Conservation (phyloP, 345 rosid genomes). For the Hibiscus syriacus region DNA sequence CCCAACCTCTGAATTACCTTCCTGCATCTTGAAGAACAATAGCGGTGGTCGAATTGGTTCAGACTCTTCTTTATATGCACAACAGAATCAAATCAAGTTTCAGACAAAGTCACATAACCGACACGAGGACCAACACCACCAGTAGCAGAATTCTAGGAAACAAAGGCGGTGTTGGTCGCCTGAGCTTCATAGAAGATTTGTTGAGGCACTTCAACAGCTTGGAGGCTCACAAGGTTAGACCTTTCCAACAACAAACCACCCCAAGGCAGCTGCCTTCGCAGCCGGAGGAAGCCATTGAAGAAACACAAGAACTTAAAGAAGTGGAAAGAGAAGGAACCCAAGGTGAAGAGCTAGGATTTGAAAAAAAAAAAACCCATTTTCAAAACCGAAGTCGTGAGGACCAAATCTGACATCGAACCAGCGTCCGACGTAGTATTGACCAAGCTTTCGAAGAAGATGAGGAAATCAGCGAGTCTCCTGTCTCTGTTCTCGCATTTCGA, state of each 20-base stretch:
- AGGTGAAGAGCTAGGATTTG: constrained; percentile 35
- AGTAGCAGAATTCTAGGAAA: too few species aligned
- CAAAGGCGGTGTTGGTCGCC: too few species aligned
- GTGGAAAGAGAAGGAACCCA: constrained; percentile 12
- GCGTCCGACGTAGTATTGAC: constrained; percentile 37
- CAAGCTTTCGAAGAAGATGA: constrained; percentile 68
- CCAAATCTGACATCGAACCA: constrained; percentile 58
- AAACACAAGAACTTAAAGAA: background rate
- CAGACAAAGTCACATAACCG: too few species aligned
- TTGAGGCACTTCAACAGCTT: too few species aligned
- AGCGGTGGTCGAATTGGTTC: too few species aligned
- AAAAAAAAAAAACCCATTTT: constrained; percentile 39
- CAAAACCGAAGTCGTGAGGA: constrained; percentile 28
- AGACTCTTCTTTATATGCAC: too few species aligned
- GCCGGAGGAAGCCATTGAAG: constrained; percentile 2
- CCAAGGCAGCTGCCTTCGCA: background rate
- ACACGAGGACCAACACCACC: too few species aligned
- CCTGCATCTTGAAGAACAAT: constrained; percentile 10
- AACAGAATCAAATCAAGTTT: too few species aligned
- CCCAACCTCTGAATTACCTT: constrained; percentile 25
- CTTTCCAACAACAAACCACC: background rate
- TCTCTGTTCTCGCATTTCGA: constrained; percentile 55
- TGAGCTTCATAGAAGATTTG: too few species aligned
- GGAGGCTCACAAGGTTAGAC: constrained; percentile 66
- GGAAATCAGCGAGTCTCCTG: constrained; percentile 67